Percentiles rank a stretch among this genome's conserved stretches.
phyloP scores from a whole-genome alignment of 257 asterid genomes.

The Jasminum sambac region DNA sequence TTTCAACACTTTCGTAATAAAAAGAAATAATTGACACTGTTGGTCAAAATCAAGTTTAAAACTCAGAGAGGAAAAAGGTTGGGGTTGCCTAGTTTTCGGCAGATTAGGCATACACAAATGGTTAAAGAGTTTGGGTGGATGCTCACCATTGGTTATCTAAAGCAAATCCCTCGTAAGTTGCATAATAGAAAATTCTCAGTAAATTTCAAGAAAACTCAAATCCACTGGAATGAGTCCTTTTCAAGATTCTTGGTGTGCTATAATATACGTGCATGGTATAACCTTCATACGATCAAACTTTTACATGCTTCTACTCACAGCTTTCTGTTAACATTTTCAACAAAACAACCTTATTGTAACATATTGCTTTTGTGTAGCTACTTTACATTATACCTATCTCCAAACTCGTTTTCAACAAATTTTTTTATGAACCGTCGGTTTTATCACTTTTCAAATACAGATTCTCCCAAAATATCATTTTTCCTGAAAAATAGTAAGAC shows the following conservation, averaged over 20 bases:
- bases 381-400: too few relatives aligned
- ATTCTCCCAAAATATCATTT: too few relatives aligned
- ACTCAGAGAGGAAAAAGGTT: conserved; percentile 15
- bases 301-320: not conserved
- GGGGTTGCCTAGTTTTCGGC: not conserved
- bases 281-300: not conserved
- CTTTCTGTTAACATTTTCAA: not conserved
- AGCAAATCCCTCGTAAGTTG: not conserved
- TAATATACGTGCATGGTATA: not conserved
- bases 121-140: conserved; percentile 4
- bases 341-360: too few relatives aligned
- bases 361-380: too few relatives aligned
- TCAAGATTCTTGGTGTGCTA: not conserved
- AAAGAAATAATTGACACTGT: not conserved
- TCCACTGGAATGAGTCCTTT: not conserved
- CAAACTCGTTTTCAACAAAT: too few relatives aligned
- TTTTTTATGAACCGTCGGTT: too few relatives aligned
- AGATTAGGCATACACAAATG: conserved; percentile 1
- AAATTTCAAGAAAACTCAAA: not conserved
- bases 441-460: too few relatives aligned
- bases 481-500: too few relatives aligned
- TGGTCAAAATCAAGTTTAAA: not conserved
- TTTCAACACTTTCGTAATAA: not conserved
- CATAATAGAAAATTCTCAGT: not conserved
- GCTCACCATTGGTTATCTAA: not conserved